Base-by-base conservation (phyloP, 1,284 basidiomycete species). In the Marasmius sp. region DNA sequence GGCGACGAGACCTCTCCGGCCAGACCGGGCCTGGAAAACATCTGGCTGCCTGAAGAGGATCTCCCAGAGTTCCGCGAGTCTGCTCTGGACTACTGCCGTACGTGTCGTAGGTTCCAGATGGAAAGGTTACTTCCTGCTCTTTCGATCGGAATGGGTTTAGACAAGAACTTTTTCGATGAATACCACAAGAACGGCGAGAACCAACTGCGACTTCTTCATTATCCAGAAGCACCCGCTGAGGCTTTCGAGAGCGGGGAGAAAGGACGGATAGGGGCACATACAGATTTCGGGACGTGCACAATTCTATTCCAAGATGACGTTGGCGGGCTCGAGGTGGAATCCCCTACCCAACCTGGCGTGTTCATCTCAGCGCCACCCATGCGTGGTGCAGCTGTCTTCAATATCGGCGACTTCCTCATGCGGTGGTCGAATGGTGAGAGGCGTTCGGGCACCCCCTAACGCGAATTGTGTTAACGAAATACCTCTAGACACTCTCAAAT, bases 261-360 rank as follows among this genome's bases (percentile, higher is more conserved):
- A 50, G 62, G 62, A 6, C 54, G 62, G 33, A 61, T 64, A 20
- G 62, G 62, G n/a, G 59, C 59, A 12, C 62, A 64, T 39, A 64
- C 62, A 34, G 86, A 89, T 68, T 87, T 84, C 61, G 79, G 81
- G 3, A 83, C 81, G 0, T 77, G 87, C 49, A 88, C 86, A 48
- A 69, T 87, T 22, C 70, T 87, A 6, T 76, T 88, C 59, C 86
- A 88, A 70, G 86, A 87, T 65, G 74, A 81, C 16, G 77, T 81
- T 3, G 85, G 85, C 1, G 86, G 86, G 0, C 74, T 88, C 5
- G 85, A 89, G 67, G 80, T 87, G 0, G 84, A 88, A 69, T 78
- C 84, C 66, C 82, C 83, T 0, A 72, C 75, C 11, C 65, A 68
- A 6, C 79, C 81, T 1, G 84, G 81, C 2, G 62, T 66, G 1